Evolutionary conservation across 495 filamentous ascomycete genomes (phyloP).

Genomic region (Glarea lozoyensis): DNA sequence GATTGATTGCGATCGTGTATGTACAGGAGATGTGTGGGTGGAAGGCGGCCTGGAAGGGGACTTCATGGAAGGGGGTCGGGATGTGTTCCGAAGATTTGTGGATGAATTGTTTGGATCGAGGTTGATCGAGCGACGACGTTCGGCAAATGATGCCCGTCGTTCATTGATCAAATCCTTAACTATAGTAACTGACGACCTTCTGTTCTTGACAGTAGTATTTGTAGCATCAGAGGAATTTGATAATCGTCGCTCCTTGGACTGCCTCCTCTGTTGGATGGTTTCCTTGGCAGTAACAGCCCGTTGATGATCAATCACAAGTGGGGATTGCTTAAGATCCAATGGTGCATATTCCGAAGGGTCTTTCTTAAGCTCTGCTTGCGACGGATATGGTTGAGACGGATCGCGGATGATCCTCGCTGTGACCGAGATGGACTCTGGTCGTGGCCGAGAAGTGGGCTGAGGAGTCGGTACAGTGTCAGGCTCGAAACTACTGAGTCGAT

Average conservation of each 20-base stretch:
- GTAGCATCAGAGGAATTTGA: conserved; percentile 10
- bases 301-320: conserved; percentile 61
- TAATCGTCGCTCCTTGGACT: conserved; percentile 12
- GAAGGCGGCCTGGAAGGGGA: conserved; percentile 17
- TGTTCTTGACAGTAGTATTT: conserved; percentile 11
- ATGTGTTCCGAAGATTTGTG: conserved; percentile 31
- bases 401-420: conserved; percentile 71
- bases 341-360: conserved; percentile 29
- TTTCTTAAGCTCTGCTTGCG: conserved; percentile 29
- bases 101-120: conserved; percentile 21
- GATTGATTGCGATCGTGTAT: conserved; percentile 11
- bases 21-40: conserved; percentile 5
- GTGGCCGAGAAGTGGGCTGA: conserved; percentile 21
- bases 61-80: conserved; percentile 32
- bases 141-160: conserved; percentile 30
- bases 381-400: conserved; percentile 32
- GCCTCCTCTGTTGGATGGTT: conserved; percentile 15
- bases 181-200: conserved; percentile 40
- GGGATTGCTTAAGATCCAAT: conserved; percentile 61
- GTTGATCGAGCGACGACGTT: conserved; percentile 31
- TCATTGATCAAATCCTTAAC: conserved; percentile 47
- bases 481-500: conserved; percentile 10
- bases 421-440: conserved; percentile 69
- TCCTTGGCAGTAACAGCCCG: conserved; percentile 27
- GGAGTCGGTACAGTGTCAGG: conserved; percentile 1